A percentile compares a stretch with the other conserved stretches of the same genome.
These are phyloP conservation scores for Suillus plorans DNA, from an alignment of 768 basidiomycete genomes.

Conservation along the genomic window DNA sequence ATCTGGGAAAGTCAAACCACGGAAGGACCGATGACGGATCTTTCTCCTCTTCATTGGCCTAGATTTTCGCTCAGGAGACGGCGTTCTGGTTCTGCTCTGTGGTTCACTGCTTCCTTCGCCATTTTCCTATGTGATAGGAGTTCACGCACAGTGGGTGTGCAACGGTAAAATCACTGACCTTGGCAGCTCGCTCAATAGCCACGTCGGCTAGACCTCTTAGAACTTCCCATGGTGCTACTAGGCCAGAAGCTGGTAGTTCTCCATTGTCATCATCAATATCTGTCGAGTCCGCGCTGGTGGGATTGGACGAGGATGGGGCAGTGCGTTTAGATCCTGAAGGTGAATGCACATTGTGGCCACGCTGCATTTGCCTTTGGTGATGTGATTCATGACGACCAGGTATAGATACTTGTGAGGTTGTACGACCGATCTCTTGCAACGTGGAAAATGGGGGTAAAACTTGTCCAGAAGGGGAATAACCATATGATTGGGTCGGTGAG, in stretches of 20 bases:
- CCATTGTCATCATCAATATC: conserved; percentile 82
- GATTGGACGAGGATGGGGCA: conserved; percentile 60
- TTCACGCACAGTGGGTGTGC: background rate
- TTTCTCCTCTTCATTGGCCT: conserved; percentile 74
- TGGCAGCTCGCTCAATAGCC: conserved; percentile 74
- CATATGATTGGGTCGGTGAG: conserved; percentile 26
- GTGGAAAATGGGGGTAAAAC: conserved; percentile 73
- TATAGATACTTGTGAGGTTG: conserved; percentile 47
- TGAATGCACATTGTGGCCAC: conserved; percentile 27
- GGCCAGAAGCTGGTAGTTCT: conserved; percentile 76
- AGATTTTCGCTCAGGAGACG: conserved; percentile 67
- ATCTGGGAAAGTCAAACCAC: conserved; percentile 71
- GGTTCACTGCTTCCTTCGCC: conserved; percentile 71
- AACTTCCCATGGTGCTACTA: conserved; percentile 88
- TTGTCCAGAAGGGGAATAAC: conserved; percentile 47
- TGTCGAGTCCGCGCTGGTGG: conserved; percentile 78
- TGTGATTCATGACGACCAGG: conserved; percentile 53
- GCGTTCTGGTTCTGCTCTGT: conserved; percentile 70
- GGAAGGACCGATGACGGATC: conserved; percentile 59
- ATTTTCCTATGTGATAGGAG: conserved; percentile 53
- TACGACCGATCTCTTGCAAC: conserved; percentile 53
- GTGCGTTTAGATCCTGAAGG: conserved; percentile 55
- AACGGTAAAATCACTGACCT: conserved; percentile 42
- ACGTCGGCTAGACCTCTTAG: conserved; percentile 79
- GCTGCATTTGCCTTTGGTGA: conserved; percentile 24